Evolutionary conservation across 2,329 filamentous ascomycete genomes (phyloP), one percentile per base, ranked within the genome.

Genomic region (Lomentospora prolificans): DNA sequence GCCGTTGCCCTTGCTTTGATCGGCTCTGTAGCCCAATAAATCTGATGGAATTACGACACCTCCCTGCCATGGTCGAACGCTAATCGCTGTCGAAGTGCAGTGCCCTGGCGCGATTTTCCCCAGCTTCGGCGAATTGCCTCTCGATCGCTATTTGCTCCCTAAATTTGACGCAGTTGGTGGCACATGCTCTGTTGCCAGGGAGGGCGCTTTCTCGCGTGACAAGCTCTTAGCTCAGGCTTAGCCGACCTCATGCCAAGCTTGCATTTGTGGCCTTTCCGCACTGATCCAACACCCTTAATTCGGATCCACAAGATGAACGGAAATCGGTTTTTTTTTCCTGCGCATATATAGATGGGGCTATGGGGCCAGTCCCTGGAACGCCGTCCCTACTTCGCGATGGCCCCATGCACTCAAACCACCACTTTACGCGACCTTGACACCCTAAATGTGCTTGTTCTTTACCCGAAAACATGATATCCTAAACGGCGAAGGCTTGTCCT

Each of bases 401-500:
- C 36, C n/a, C 19, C 36, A 41, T 41, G 36, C n/a, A 41, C 36
- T 17, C 19, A 17, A 41, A 41, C 36, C n/a, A n/a, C n/a, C n/a
- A n/a, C n/a, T n/a, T n/a, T n/a, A n/a, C n/a, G n/a, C n/a, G n/a
- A n/a, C n/a, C n/a, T n/a, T n/a, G n/a, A n/a, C n/a, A n/a, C 17
- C 44, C 10, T 48, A 48, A 48, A 48, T 48, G 44, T 48, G 44
- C 44, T 10, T 48, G 12, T 48, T 48, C 44, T 48, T 48, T 19
- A 17, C 17, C 44, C 44, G 44, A n/a, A 22, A 25, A 22, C 44
- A 48, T 48, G 44, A 48, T 48, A 48, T 22, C 44, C 44, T 48
- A 22, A 48, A 48, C 44, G 44, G 44, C 22, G 22, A 48, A 48
- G 44, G 44, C 12, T 48, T 19, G 44, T 48, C 44, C 44, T 48